Evolutionary conservation across 805 yeast species (phyloP).

Genomic region (Isabelozyma heimii): DNA sequence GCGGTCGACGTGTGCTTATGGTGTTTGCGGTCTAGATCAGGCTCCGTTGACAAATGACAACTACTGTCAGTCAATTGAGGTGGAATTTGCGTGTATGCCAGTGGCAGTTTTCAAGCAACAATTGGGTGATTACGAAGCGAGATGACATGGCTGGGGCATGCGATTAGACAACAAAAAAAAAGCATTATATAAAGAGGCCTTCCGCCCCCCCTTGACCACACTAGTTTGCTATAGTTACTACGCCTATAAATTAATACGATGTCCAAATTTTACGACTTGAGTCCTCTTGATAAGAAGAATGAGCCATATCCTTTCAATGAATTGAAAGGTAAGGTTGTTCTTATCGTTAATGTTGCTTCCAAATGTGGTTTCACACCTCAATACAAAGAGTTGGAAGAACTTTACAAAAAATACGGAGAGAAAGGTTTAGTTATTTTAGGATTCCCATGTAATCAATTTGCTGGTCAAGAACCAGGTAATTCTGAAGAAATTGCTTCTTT

Average conservation of each 20-base stretch:
- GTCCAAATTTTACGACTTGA: slow-evolving; percentile 35
- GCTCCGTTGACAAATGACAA: background rate
- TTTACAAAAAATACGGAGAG: slow-evolving; percentile 63
- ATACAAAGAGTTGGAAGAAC: slow-evolving; percentile 64
- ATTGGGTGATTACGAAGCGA: too few species aligned
- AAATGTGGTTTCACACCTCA: slow-evolving; percentile 78
- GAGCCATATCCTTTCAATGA: slow-evolving; percentile 57
- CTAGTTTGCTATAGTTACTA: background rate
- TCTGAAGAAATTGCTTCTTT: slow-evolving; percentile 31
- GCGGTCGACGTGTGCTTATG: too few species aligned
- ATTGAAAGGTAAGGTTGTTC: slow-evolving; percentile 75
- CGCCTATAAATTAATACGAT: background rate
- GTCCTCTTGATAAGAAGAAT: slow-evolving; percentile 38
- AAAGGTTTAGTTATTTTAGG: slow-evolving; percentile 69
- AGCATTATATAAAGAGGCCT: background rate
- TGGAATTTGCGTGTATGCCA: background rate
- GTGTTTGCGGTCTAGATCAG: background rate
- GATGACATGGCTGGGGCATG: background rate
- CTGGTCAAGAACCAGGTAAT: slow-evolving; percentile 70
- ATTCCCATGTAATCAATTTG: slow-evolving; percentile 92
- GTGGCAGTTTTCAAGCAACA: too few species aligned
- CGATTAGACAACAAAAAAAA: background rate
- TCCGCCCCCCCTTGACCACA: background rate
- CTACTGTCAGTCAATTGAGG: background rate
- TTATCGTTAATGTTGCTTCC: slow-evolving; percentile 86